These are phyloP conservation scores for Tripidium arundinaceum DNA, from an alignment of 202 grass and related monocot genomes.

Conservation along the genomic window DNA sequence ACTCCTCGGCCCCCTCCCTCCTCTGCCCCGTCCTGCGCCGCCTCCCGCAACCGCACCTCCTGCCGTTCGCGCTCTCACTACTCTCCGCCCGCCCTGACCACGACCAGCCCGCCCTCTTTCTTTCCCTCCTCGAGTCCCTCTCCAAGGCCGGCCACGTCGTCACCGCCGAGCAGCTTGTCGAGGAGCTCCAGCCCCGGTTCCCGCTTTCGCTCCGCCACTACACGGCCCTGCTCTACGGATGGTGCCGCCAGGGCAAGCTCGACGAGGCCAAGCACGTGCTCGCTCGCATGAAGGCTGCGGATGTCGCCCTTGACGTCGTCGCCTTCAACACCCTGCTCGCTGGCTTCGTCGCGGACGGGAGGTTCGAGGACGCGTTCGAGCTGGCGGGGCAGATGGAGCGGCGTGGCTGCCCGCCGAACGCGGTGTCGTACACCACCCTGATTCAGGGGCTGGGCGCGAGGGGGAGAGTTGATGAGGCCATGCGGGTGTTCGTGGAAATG, in stretches of 20 bases:
- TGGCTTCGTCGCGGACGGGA: conserved; percentile 63
- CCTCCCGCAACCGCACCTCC: conserved; percentile 53
- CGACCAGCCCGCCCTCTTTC: conserved; percentile 43
- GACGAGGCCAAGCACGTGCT: conserved; percentile 90
- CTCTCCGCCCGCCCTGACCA: conserved; percentile 59
- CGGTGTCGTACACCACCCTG: conserved; percentile 92
- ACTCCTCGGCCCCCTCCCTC: conserved; percentile 60
- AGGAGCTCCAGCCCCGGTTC: conserved; percentile 57
- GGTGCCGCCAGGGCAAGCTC: conserved; percentile 89
- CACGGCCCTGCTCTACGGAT: conserved; percentile 86
- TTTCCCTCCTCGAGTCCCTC: conserved; percentile 79
- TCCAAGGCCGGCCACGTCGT: conserved; percentile 65
- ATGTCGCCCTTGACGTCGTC: conserved; percentile 71
- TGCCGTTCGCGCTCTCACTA: conserved; percentile 53
- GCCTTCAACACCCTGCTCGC: conserved; percentile 87
- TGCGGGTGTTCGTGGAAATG: conserved; percentile 97
- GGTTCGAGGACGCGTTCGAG: conserved; percentile 83
- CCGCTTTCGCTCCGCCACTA: conserved; percentile 66
- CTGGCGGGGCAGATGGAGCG: conserved; percentile 66
- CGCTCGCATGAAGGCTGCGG: conserved; percentile 64
- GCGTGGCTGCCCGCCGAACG: conserved; percentile 63
- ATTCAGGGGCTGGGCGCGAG: conserved; percentile 84
- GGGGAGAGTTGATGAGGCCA: conserved; percentile 79
- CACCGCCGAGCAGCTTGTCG: conserved; percentile 74
- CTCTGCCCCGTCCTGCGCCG: conserved; percentile 68